Conservation (phyloP, 208 protist genomes). For the Acanthamoeba culbertsoni region DNA sequence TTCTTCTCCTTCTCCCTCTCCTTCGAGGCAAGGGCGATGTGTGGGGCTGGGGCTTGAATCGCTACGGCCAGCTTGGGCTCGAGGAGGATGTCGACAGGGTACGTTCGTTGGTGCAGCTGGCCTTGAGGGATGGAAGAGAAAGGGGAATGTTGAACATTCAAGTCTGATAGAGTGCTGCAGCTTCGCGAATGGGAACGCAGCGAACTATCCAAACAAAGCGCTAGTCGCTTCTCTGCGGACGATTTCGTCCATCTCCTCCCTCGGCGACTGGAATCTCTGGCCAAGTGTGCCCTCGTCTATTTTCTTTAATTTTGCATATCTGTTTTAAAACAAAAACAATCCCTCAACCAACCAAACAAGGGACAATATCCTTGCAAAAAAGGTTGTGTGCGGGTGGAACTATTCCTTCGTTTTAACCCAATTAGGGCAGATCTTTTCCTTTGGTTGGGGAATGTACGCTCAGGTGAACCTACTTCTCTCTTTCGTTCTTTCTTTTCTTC, state of each 20-base stretch:
- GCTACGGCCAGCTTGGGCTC: neutral
- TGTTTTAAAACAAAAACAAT: neutral
- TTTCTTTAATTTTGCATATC: neutral
- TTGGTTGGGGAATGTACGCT: constrained; percentile 46
- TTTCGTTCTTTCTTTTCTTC: neutral
- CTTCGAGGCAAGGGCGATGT: neutral
- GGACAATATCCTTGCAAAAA: neutral
- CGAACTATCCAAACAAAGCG: neutral
- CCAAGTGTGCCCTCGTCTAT: neutral
- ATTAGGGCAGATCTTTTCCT: neutral
- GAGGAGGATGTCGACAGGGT: neutral
- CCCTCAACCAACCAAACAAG: neutral
- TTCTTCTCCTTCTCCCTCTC: neutral
- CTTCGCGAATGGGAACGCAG: neutral
- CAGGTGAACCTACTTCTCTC: neutral
- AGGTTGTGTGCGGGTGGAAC: neutral
- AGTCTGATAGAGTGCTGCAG: too few relatives aligned
- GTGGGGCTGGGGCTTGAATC: constrained; percentile 21
- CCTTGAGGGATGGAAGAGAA: neutral
- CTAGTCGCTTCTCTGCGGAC: neutral
- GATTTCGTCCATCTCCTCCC: neutral
- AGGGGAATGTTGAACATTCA: neutral
- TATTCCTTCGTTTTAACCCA: neutral
- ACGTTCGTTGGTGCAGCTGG: neutral
- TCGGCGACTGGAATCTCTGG: neutral